Evolutionary conservation across 176 grass and related monocot species (phyloP), one percentile per base, ranked within the genome.

Genomic region (Aechmea fasciata): DNA sequence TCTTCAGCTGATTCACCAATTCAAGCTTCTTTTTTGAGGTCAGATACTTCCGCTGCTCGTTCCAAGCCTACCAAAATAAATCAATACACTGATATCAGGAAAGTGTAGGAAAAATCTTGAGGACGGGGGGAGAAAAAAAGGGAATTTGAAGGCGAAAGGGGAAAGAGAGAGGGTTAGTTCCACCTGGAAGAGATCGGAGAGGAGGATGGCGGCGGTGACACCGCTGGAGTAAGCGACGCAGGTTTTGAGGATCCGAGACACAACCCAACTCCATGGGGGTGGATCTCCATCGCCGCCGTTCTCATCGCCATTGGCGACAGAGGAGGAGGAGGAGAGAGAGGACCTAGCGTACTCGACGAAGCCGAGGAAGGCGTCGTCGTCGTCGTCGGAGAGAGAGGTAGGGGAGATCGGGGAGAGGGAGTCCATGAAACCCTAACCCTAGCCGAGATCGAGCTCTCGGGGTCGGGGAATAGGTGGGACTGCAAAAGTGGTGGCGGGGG

Each of bases 141-240:
- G 11, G 25, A 33, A 54, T 9, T n/a, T 68, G 28, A 63, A 41
- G 51, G n/a, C 10, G 15, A 8, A 57, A 26, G 3, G 15, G 52
- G 48, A 47, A 7, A 10, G 26, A 22, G 17, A 50, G 13, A 22
- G 14, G 11, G 23, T 2, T 11, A 49, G 14, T 13, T 22, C 18
- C 49, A 96, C 88, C 86, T 96, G 93, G 79, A 89, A 92, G 67
- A 92, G 86, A 72, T 96, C 93, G 29, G 93, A 87, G 65, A 92
- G 83, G 48, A 96, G 85, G 82, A 92, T 96, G 68, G 86, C 81
- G 50, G 93, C 76, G 11, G 93, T 96, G 81, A 90, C 79, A 48
- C 93, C 93, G 11, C 93, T 92, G 52, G 93, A 88, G 53, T 92
- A 96, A 10, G 93, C 81, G 11, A 83, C 61, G 67, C 93, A 96